These are phyloP conservation scores for Pythium brassicae DNA, from an alignment of 352 stramenopile genomes.

Conservation along the genomic window DNA sequence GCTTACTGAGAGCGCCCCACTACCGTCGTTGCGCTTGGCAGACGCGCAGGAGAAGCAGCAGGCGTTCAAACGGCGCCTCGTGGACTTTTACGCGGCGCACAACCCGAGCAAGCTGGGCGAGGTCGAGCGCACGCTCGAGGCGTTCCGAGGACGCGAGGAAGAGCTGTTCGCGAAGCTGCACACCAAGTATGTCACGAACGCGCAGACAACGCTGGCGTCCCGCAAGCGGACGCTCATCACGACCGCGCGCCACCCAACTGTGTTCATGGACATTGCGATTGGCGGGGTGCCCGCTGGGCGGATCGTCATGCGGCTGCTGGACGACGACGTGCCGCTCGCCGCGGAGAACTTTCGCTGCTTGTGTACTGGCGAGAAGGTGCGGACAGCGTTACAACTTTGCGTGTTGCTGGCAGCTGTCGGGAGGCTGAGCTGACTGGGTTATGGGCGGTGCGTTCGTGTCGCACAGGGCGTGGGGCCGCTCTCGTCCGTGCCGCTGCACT, in stretches of 20 bases:
- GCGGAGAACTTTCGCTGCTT: constrained; percentile 94
- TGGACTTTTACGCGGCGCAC: constrained; percentile 65
- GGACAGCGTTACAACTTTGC: no score
- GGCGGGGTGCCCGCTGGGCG: constrained; percentile 72
- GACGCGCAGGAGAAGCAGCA: constrained; percentile 2
- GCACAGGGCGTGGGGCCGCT: constrained; percentile 17
- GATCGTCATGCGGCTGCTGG: constrained; percentile 94
- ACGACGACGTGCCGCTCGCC: constrained; percentile 90
- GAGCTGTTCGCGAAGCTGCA: constrained; percentile 66
- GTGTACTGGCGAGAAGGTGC: constrained; percentile 77
- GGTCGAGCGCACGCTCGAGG: constrained; percentile 51
- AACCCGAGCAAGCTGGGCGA: constrained; percentile 51
- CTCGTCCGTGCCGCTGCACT: constrained; percentile 46
- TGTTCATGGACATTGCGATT: constrained; percentile 96
- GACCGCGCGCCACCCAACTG: constrained; percentile 68
- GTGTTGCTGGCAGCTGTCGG: not conserved
- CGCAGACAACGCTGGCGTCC: constrained; percentile 23
- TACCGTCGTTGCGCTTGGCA: not conserved
- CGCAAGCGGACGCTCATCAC: constrained; percentile 52
- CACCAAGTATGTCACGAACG: constrained; percentile 46
- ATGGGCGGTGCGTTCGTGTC: not conserved
- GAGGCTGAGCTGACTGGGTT: not conserved
- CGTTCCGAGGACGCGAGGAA: constrained; percentile 54
- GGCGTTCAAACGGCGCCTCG: constrained; percentile 33
- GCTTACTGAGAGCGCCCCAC: not conserved